Conservation (phyloP, 805 yeast species). For the Scheffersomyces ergatensis region DNA sequence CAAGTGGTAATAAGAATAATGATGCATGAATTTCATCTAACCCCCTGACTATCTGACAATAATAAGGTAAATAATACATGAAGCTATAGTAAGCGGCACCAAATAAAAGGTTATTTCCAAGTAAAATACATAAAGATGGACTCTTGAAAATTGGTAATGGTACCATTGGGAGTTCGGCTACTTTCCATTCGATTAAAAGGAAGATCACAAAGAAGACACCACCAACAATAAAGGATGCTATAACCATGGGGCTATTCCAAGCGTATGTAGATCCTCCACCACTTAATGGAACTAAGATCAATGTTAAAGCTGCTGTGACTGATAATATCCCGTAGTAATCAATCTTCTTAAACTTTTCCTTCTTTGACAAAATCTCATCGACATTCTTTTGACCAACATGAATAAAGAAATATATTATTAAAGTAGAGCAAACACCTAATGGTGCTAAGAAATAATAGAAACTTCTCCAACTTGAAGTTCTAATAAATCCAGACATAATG, state of each 20-base stretch:
- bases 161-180: slow-evolving; percentile 45
- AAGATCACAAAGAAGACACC: slow-evolving; percentile 34
- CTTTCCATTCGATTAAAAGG: slow-evolving; percentile 36
- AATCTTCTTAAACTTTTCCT: slow-evolving; percentile 36
- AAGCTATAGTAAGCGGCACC: slow-evolving; percentile 29
- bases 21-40: slow-evolving; percentile 35
- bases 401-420: slow-evolving; percentile 22
- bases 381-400: slow-evolving; percentile 33
- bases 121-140: slow-evolving; percentile 34
- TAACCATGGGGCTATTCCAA: slow-evolving; percentile 57
- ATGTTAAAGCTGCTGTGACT: slow-evolving; percentile 40
- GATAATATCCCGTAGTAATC: slow-evolving; percentile 51
- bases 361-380: slow-evolving; percentile 19
- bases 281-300: slow-evolving; percentile 47
- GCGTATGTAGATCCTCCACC: slow-evolving; percentile 52
- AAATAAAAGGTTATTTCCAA: slow-evolving; percentile 31
- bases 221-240: slow-evolving; percentile 48
- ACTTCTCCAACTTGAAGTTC: slow-evolving; percentile 47
- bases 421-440: slow-evolving; percentile 27
- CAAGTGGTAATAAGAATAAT: slow-evolving; percentile 29
- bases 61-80: slow-evolving; percentile 30
- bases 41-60: slow-evolving; percentile 19
- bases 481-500: slow-evolving; percentile 48
- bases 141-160: slow-evolving; percentile 39
- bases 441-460: slow-evolving; percentile 51